Conservation (phyloP, 805 yeast genomes). For the Pichia californica region DNA sequence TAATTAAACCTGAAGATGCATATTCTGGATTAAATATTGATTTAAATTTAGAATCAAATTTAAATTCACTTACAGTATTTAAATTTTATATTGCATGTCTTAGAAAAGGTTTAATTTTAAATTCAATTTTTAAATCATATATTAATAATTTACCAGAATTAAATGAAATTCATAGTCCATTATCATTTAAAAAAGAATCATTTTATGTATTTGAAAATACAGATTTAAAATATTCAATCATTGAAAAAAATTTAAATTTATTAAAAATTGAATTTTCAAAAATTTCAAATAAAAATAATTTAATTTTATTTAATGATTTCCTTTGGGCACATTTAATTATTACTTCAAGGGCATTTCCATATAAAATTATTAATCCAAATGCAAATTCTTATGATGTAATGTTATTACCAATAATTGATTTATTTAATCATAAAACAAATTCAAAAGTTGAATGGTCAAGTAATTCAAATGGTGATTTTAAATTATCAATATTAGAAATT, state of each 20-base stretch:
- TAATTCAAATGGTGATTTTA: slow-evolving; percentile 15
- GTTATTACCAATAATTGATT: slow-evolving; percentile 71
- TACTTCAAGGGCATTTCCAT: slow-evolving; percentile 79
- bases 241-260: slow-evolving; percentile 35
- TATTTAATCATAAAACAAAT: slow-evolving; percentile 64
- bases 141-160: slow-evolving; percentile 39
- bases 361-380: slow-evolving; percentile 38
- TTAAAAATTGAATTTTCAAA: slow-evolving; percentile 51
- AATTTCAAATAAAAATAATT: slow-evolving; percentile 3
- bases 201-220: slow-evolving; percentile 26
- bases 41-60: neutral
- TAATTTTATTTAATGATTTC: slow-evolving; percentile 44
- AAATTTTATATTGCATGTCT: slow-evolving; percentile 18
- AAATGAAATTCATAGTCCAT: slow-evolving; percentile 50
- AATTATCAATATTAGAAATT: neutral
- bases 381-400: slow-evolving; percentile 33
- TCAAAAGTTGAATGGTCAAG: slow-evolving; percentile 59
- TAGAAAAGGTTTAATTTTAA: neutral
- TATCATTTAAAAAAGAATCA: slow-evolving; percentile 51
- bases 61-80: slow-evolving; percentile 10
- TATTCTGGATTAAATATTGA: slow-evolving; percentile 8
- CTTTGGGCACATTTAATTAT: slow-evolving; percentile 71
- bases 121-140: slow-evolving; percentile 31
- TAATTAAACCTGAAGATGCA: slow-evolving; percentile 22
- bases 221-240: slow-evolving; percentile 58